Evolutionary conservation across 2,329 filamentous ascomycete species (phyloP).

Genomic region (Teratosphaeria epicoccoides): DNA sequence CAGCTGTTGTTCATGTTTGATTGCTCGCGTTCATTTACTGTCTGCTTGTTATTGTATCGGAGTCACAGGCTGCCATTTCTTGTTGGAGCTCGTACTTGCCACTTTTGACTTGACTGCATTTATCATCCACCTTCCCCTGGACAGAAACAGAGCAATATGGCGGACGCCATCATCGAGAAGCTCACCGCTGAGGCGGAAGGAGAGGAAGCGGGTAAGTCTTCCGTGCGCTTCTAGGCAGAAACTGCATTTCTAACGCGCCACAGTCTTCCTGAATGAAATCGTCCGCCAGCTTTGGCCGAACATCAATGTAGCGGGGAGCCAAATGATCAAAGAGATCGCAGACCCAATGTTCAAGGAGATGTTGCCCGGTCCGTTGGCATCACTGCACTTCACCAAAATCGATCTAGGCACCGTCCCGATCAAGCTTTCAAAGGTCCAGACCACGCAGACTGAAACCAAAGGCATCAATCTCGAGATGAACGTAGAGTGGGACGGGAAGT

Average conservation of each 20-base stretch:
- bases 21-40: too few relatives aligned
- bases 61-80: background rate
- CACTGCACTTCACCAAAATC: constrained; percentile 36
- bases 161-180: constrained; percentile 28
- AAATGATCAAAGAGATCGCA: constrained; percentile 38
- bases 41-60: background rate
- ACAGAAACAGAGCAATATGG: background rate
- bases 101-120: background rate
- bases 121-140: background rate
- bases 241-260: background rate
- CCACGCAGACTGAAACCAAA: constrained; percentile 34
- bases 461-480: constrained; percentile 43
- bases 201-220: constrained; percentile 28
- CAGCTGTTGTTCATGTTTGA: background rate
- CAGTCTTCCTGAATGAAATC: constrained; percentile 40
- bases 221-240: background rate
- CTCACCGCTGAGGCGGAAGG: constrained; percentile 33
- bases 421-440: constrained; percentile 32
- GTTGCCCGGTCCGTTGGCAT: constrained; percentile 35
- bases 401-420: constrained; percentile 37
- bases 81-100: background rate
- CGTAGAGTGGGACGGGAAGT: constrained; percentile 36
- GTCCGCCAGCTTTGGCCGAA: constrained; percentile 41
- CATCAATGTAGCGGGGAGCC: constrained; percentile 34
- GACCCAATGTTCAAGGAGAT: constrained; percentile 40